Percentiles rank a stretch among this genome's conserved stretches.
Conservation (phyloP, 139 green algal genomes). For the Yamagishiella unicocca region DNA sequence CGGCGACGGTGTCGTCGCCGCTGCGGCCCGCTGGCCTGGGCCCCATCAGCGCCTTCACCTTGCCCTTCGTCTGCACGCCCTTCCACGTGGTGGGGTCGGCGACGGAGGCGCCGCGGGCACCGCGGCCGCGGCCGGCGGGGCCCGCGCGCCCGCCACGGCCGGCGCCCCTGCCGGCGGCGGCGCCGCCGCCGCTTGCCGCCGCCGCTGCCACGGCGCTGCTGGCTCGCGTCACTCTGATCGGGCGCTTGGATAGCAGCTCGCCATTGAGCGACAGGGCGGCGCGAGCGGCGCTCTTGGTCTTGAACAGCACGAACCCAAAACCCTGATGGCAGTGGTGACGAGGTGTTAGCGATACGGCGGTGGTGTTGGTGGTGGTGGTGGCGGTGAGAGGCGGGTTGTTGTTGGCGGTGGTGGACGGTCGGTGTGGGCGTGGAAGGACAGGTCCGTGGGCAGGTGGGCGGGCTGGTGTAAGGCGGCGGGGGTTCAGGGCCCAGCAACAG, state of each 20-base stretch:
- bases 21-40: constrained; percentile 1
- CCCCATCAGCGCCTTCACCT: constrained; percentile 47
- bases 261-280: constrained; percentile 64
- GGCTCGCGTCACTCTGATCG: constrained; percentile 63
- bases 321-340: no score
- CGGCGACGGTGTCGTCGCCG: not conserved
- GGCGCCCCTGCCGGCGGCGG: not conserved
- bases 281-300: constrained; percentile 61
- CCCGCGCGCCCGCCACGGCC: not conserved
- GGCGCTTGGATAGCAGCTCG: constrained; percentile 52
- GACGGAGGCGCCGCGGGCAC: not conserved
- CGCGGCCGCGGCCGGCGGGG: no score
- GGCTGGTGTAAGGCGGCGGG: no score
- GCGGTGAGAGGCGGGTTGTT: not conserved
- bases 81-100: constrained; percentile 59
- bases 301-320: constrained; percentile 86
- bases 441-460: no score
- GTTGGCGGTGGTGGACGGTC: not conserved
- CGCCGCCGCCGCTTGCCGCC: not conserved
- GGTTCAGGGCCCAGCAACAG: no score
- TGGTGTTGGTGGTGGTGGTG: not conserved
- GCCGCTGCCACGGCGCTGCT: constrained; percentile 22
- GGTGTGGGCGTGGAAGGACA: no score
- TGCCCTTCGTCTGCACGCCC: constrained; percentile 67
- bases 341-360: no score